These are phyloP conservation scores for Ottelia alismoides DNA, from an alignment of 106 monocot genomes.

Conservation along the genomic window DNA sequence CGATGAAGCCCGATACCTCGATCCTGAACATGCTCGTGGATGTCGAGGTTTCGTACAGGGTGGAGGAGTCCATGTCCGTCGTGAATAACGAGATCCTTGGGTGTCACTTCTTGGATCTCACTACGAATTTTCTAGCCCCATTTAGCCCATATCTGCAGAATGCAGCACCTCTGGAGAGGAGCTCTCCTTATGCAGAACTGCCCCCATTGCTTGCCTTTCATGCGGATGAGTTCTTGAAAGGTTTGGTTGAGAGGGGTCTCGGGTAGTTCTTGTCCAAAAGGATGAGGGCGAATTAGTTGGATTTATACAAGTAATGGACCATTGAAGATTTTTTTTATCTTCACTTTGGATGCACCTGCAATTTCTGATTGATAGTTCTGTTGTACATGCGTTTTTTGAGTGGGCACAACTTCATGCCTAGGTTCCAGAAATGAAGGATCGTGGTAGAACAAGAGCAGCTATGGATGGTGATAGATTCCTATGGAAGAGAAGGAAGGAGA, in stretches of 20 bases:
- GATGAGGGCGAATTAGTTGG: constrained; percentile 91
- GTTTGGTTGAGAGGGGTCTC: constrained; percentile 65
- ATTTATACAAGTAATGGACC: constrained; percentile 54
- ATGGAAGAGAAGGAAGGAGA: too few species aligned
- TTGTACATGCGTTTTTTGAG: constrained; percentile 52
- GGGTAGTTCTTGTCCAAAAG: constrained; percentile 95
- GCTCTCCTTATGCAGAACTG: constrained; percentile 49
- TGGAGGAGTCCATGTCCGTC: constrained; percentile 90
- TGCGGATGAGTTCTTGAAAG: constrained; percentile 64
- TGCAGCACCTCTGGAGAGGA: constrained; percentile 51
- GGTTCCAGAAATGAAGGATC: constrained; percentile 71
- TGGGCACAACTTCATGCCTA: constrained; percentile 89
- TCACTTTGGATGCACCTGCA: not conserved
- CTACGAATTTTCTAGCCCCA: constrained; percentile 91
- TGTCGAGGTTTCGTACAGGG: constrained; percentile 47
- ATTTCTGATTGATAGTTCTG: too few species aligned
- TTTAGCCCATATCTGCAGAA: constrained; percentile 80
- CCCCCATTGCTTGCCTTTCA: constrained; percentile 51
- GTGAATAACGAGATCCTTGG: constrained; percentile 92
- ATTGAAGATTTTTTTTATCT: not conserved
- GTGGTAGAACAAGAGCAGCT: constrained; percentile 78
- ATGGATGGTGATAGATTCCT: too few species aligned
- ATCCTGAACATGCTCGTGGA: constrained; percentile 85
- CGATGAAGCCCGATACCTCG: constrained; percentile 78
- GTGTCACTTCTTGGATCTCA: constrained; percentile 87